Evolutionary conservation across 1,284 basidiomycete genomes (phyloP).

Genomic region (Pseudozyma tsukubaensis): DNA sequence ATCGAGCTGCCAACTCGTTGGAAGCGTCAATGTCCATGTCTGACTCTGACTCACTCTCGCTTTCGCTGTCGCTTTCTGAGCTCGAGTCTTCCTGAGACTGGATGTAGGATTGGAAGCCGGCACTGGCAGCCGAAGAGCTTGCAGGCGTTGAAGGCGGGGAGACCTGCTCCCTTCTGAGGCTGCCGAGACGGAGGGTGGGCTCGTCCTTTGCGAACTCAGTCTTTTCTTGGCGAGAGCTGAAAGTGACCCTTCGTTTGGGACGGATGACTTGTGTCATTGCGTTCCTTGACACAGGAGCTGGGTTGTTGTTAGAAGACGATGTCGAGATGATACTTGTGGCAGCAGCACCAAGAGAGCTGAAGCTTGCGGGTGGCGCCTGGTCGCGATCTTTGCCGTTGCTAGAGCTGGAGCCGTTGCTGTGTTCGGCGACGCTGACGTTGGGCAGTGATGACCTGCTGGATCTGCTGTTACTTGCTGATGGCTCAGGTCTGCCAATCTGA

Average conservation of each 20-base stretch:
- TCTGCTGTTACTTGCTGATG: constrained; percentile 4
- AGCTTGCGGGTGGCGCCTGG: constrained; percentile 22
- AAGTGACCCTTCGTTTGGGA: constrained; percentile 50
- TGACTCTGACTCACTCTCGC: constrained; percentile 40
- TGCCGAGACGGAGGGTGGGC: constrained; percentile 49
- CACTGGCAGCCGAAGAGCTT: constrained; percentile 36
- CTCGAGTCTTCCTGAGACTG: constrained; percentile 36
- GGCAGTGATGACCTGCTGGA: constrained; percentile 32
- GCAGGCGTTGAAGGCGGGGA: constrained; percentile 41
- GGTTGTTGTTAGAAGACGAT: constrained; percentile 12
- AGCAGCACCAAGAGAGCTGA: constrained; percentile 20
- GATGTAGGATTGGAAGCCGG: constrained; percentile 42
- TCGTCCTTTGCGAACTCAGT: constrained; percentile 53
- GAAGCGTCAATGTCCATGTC: constrained; percentile 47
- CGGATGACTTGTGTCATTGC: constrained; percentile 46
- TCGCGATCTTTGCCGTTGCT: constrained; percentile 22
- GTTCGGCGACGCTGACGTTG: constrained; percentile 8
- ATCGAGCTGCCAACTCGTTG: constrained; percentile 37
- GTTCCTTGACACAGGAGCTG: constrained; percentile 18
- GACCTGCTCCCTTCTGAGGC: constrained; percentile 38
- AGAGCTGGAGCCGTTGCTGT: constrained; percentile 3
- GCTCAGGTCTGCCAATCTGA: constrained; percentile 32
- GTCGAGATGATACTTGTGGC: constrained; percentile 27
- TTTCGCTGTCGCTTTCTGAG: constrained; percentile 43
- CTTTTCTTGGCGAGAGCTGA: constrained; percentile 54